Evolutionary conservation across 768 basidiomycete species (phyloP).

Genomic region (Boletellus ananiceps): DNA sequence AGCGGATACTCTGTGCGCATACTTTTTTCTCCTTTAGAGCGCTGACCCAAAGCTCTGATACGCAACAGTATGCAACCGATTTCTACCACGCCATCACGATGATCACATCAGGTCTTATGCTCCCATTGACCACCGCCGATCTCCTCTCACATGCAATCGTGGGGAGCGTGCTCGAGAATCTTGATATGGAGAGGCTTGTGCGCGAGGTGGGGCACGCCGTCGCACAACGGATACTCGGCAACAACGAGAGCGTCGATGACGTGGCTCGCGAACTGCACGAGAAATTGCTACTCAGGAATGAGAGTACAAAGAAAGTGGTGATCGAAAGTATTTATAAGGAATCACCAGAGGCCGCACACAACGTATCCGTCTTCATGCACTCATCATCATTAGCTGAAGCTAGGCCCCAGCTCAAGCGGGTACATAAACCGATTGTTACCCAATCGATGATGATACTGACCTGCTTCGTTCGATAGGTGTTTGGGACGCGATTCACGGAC

Average conservation of each 20-base stretch:
- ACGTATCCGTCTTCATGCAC: conserved; percentile 79
- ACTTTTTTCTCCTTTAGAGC: conserved; percentile 9
- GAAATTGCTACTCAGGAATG: conserved; percentile 83
- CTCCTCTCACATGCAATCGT: conserved; percentile 94
- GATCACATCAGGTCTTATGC: conserved; percentile 94
- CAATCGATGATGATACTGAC: conserved; percentile 5
- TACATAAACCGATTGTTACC: conserved; percentile 31
- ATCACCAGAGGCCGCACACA: conserved; percentile 82
- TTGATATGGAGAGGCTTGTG: conserved; percentile 96
- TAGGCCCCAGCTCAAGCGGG: conserved; percentile 73
- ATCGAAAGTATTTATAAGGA: conserved; percentile 97
- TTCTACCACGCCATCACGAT: conserved; percentile 90
- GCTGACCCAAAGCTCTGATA: conserved; percentile 14
- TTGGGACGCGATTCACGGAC: conserved; percentile 94
- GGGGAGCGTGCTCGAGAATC: conserved; percentile 93
- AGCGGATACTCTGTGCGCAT: conserved; percentile 80
- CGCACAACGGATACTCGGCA: conserved; percentile 85
- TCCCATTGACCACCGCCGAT: conserved; percentile 93
- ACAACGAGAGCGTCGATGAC: conserved; percentile 94
- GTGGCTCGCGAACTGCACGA: conserved; percentile 94
- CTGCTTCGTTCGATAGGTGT: conserved; percentile 50
- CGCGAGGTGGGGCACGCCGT: conserved; percentile 93
- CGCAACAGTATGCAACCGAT: conserved; percentile 75
- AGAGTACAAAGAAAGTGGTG: conserved; percentile 94
- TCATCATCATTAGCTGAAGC: conserved; percentile 70